Base-by-base conservation (phyloP, 371 early-diverging fungal genomes). In the Fennellomyces sp. region DNA sequence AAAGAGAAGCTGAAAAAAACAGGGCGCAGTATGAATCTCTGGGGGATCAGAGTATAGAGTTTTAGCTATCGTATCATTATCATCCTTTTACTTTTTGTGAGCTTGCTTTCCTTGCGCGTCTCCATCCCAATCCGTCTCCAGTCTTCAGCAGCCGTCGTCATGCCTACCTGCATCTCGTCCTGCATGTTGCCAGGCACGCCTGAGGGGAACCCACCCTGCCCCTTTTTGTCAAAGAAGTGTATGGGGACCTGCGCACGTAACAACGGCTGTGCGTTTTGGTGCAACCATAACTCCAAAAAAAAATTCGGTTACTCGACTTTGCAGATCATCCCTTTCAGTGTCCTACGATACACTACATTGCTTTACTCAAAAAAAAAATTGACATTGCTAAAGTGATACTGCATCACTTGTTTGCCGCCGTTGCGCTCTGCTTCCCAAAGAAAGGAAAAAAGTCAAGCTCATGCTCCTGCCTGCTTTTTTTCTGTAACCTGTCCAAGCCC, bases 11-110 rank as follows among this genome's bases (percentile, higher is more conserved):
- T 15, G 3, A 45, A 45, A 12, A 45, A 23, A 45, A 45, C 21
- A 45, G 23, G 45, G 45, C 45, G 45, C 45, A 45, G 45, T 45
- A 45, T 45, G 21, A 45, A 45, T 45, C 7, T 39, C n/a, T n/a
- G n/a, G n/a, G 5, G 39, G 39, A 39, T 39, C 39, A 39, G 1
- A n/a, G n/a, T n/a, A n/a, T n/a, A n/a, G n/a, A n/a, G n/a, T n/a
- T n/a, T n/a, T n/a, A n/a, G n/a, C n/a, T n/a, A 33, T 33, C 35
- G 21, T 45, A 17, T 17, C 45, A 21, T 45, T 45, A 10, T 21
- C 17, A 10, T 23, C 4, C n/a, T 45, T 25, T 17, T 39, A 5
- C 13, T 39, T 6, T 38, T 17, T 6, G 13, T 39, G 5, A 5
- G 5, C 39, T 11, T 39, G 5, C 0, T 6, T 39, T 39, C 17